These are phyloP conservation scores for Tanacetum coccineum DNA, from an alignment of 129 eudicot species.

Conservation along the genomic window DNA sequence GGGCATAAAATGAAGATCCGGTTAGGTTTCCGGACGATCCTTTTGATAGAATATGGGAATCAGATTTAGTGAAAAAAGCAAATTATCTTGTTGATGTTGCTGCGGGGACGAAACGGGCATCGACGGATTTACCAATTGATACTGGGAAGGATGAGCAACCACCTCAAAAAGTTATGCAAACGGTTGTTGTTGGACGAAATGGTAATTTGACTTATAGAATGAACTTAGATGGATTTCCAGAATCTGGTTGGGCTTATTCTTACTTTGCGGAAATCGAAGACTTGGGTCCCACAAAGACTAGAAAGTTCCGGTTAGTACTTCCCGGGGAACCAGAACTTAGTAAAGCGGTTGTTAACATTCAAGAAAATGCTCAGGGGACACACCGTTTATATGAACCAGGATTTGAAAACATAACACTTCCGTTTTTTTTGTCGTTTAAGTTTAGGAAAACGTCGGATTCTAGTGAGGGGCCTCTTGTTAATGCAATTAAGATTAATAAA, in stretches of 20 bases:
- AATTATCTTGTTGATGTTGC: too few relatives aligned
- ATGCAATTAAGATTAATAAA: conserved; percentile 92
- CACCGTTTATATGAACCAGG: conserved; percentile 88
- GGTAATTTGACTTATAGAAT: conserved; percentile 79
- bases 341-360: conserved; percentile 72
- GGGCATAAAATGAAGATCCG: conserved; percentile 73
- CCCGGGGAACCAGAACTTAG: conserved; percentile 57
- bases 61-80: too few relatives aligned
- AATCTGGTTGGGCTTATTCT: conserved; percentile 82
- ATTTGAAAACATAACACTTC: conserved; percentile 60
- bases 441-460: conserved; percentile 77
- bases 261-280: conserved; percentile 94
- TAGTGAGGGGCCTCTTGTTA: conserved; percentile 77
- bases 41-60: too few relatives aligned
- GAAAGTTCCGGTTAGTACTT: conserved; percentile 70
- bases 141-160: too few relatives aligned
- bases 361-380: conserved; percentile 84
- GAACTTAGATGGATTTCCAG: conserved; percentile 96
- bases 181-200: too few relatives aligned
- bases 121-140: too few relatives aligned
- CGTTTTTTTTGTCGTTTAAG: conserved; percentile 74
- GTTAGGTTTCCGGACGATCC: too few relatives aligned
- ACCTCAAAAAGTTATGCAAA: too few relatives aligned
- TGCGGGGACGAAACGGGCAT: too few relatives aligned
- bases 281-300: conserved; percentile 35